Conservation (phyloP, 1,139 yeast species). For the Nakaseomyces delphensis region DNA sequence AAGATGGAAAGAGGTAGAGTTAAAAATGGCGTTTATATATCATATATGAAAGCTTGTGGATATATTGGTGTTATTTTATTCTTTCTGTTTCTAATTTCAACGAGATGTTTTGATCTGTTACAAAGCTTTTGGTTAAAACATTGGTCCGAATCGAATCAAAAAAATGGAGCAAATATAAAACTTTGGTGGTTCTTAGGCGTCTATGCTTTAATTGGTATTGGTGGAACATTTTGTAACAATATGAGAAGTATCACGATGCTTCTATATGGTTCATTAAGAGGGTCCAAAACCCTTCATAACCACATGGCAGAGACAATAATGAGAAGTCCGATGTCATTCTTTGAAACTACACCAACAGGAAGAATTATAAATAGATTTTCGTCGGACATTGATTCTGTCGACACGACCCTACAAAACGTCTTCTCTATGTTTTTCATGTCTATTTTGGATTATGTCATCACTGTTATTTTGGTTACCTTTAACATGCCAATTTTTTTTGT, state of each 20-base stretch:
- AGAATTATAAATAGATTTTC: slow-evolving; percentile 63
- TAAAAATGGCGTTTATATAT: slow-evolving; percentile 50
- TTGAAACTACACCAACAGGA: slow-evolving; percentile 77
- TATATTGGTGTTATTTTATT: slow-evolving; percentile 43
- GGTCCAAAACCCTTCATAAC: slow-evolving; percentile 53
- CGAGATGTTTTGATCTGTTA: slow-evolving; percentile 42
- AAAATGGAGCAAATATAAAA: slow-evolving; percentile 41
- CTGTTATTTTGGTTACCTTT: slow-evolving; percentile 42
- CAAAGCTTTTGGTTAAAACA: slow-evolving; percentile 52
- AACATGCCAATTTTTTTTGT: slow-evolving; percentile 45
- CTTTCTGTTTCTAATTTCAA: slow-evolving; percentile 34
- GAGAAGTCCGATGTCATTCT: slow-evolving; percentile 67
- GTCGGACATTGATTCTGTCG: slow-evolving; percentile 59
- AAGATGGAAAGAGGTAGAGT: slow-evolving; percentile 53
- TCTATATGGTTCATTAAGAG: slow-evolving; percentile 56
- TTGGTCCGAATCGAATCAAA: slow-evolving; percentile 49
- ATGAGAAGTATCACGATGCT: slow-evolving; percentile 48
- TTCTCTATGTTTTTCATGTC: slow-evolving; percentile 40
- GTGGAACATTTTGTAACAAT: slow-evolving; percentile 42
- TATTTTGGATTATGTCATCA: slow-evolving; percentile 38
- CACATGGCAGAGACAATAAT: slow-evolving; percentile 55
- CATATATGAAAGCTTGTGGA: slow-evolving; percentile 63
- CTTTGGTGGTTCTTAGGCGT: slow-evolving; percentile 48
- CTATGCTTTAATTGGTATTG: slow-evolving; percentile 50
- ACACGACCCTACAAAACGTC: slow-evolving; percentile 42